phyloP scores from a whole-genome alignment of 2,329 filamentous ascomycete species.

The Claviceps pusilla region DNA sequence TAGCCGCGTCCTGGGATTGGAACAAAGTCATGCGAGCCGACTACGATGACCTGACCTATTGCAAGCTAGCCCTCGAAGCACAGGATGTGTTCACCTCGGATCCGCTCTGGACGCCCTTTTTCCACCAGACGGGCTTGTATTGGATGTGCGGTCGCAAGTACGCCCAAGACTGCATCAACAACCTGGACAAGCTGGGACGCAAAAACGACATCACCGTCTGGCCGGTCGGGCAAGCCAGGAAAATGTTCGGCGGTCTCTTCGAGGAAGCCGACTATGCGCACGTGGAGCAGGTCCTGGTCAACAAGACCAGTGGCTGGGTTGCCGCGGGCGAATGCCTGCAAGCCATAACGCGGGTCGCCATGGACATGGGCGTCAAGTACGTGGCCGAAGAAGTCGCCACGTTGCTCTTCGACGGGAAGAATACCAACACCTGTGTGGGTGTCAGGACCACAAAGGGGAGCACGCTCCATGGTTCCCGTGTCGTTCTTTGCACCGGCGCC shows the following conservation, averaged over 20 bases:
- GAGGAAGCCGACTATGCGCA: slow-evolving; percentile 43
- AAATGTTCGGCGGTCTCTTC: slow-evolving; percentile 43
- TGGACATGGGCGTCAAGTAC: slow-evolving; percentile 45
- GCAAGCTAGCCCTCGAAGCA: slow-evolving; percentile 48
- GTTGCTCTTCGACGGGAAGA: slow-evolving; percentile 29
- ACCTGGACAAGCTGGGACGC: slow-evolving; percentile 32
- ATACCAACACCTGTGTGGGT: slow-evolving; percentile 30
- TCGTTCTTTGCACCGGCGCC: slow-evolving; percentile 41
- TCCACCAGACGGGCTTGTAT: slow-evolving; percentile 45
- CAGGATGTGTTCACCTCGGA: slow-evolving; percentile 45
- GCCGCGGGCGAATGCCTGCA: slow-evolving; percentile 44
- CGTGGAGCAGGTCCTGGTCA: slow-evolving; percentile 44
- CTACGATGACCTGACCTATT: slow-evolving; percentile 51
- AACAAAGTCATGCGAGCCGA: slow-evolving; percentile 60
- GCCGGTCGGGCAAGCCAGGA: slow-evolving; percentile 29
- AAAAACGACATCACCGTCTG: slow-evolving; percentile 27
- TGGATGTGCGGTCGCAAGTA: slow-evolving; percentile 38
- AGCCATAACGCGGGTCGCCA: slow-evolving; percentile 35
- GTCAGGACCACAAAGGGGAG: slow-evolving; percentile 31
- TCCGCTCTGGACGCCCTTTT: slow-evolving; percentile 39
- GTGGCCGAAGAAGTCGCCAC: slow-evolving; percentile 35
- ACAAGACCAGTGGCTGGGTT: slow-evolving; percentile 47
- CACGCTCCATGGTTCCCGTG: slow-evolving; percentile 30
- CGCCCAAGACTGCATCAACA: slow-evolving; percentile 34
- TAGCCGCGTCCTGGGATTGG: slow-evolving; percentile 56